phyloP scores from a whole-genome alignment of 2,329 filamentous ascomycete genomes.

The Xylariaceae sp. region DNA sequence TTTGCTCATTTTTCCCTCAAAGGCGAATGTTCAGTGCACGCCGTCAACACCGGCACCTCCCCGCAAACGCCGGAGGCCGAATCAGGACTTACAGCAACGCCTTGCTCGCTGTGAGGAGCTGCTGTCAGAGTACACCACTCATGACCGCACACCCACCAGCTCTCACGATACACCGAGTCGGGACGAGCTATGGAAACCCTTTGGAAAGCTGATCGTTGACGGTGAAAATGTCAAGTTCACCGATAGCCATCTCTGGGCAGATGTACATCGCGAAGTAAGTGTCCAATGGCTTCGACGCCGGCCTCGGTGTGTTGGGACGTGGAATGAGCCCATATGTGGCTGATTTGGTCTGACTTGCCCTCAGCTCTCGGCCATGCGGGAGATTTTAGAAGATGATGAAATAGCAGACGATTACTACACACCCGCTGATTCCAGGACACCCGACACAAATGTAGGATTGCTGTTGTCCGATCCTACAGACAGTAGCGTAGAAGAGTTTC shows the following conservation, averaged over 20 bases:
- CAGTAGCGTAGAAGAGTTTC: constrained; percentile 48
- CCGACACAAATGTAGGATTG: constrained; percentile 52
- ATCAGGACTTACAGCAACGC: constrained; percentile 61
- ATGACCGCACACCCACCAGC: constrained; percentile 21
- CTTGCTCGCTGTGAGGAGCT: constrained; percentile 58
- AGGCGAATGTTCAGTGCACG: constrained; percentile 60
- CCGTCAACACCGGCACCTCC: constrained; percentile 60
- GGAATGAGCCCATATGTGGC: neutral
- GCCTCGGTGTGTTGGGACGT: neutral
- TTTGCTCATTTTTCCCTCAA: constrained; percentile 1
- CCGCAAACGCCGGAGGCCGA: constrained; percentile 57
- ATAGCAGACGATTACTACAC: constrained; percentile 41
- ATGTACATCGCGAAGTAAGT: constrained; percentile 55
- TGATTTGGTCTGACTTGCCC: neutral
- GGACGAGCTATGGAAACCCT: constrained; percentile 42
- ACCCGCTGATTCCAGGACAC: constrained; percentile 45
- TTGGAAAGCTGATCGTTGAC: constrained; percentile 54
- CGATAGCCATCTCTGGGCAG: constrained; percentile 54
- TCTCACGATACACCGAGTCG: constrained; percentile 22
- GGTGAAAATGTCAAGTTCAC: constrained; percentile 56
- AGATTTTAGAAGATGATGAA: constrained; percentile 56
- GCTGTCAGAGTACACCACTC: constrained; percentile 54
- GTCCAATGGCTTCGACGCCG: neutral
- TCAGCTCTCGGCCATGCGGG: constrained; percentile 57
- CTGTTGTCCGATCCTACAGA: constrained; percentile 44